These are phyloP conservation scores for Papiliotrema flavescens DNA, from an alignment of 1,284 basidiomycete species.

Conservation along the genomic window DNA sequence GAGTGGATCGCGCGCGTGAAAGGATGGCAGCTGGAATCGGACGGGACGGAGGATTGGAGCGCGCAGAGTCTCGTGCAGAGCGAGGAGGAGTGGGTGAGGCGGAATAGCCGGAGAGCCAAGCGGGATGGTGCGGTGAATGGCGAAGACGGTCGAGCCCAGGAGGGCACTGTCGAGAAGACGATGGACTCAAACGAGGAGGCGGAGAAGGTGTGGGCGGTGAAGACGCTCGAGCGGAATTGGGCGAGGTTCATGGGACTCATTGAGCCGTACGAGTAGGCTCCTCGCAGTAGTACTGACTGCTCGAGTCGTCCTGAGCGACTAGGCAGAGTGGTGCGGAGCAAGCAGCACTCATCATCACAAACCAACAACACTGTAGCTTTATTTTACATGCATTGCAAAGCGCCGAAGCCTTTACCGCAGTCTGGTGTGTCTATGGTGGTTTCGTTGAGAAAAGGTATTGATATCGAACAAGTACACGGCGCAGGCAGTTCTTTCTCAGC, in stretches of 20 bases:
- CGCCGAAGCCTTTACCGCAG: no score
- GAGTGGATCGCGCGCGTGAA: slow-evolving; percentile 39
- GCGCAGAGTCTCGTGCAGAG: not conserved
- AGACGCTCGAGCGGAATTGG: slow-evolving; percentile 48
- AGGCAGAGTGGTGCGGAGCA: no score
- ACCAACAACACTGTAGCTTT: no score
- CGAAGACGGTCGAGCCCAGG: slow-evolving; percentile 5
- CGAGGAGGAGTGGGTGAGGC: not conserved
- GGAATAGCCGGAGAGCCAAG: slow-evolving; percentile 1
- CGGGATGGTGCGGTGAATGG: not conserved
- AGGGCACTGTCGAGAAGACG: slow-evolving; percentile 7
- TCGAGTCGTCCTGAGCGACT: no score
- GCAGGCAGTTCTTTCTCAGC: no score
- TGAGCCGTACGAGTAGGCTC: not conserved
- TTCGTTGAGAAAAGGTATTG: no score
- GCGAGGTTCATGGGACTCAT: slow-evolving; percentile 38
- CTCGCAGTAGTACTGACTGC: not conserved
- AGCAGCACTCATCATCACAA: no score
- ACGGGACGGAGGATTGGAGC: slow-evolving; percentile 10
- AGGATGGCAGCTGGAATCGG: slow-evolving; percentile 42
- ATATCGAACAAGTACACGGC: no score
- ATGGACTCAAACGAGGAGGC: slow-evolving; percentile 15
- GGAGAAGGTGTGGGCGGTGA: slow-evolving; percentile 30
- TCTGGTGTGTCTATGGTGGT: no score
- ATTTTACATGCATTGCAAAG: no score